Conservation (phyloP, 2,329 filamentous ascomycete species). For the Triangularia verruculosa region DNA sequence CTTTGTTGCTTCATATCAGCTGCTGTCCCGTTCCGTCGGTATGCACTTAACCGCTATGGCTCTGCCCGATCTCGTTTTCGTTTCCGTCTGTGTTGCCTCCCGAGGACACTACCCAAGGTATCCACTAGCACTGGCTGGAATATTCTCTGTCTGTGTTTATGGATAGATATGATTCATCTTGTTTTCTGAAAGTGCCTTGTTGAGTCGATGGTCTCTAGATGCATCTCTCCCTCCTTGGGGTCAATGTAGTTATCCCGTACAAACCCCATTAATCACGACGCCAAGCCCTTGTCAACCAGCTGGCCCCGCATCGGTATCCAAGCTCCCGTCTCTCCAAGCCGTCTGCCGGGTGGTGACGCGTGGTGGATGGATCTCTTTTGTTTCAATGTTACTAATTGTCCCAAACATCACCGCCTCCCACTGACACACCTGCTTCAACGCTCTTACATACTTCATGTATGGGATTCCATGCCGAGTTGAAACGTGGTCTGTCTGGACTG, state of each 20-base stretch:
- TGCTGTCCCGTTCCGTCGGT: not conserved
- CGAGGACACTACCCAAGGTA: no score
- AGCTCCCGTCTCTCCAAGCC: no score
- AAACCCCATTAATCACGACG: not conserved
- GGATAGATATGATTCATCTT: not conserved
- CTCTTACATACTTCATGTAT: not conserved
- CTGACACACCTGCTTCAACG: no score
- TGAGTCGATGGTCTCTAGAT: not conserved
- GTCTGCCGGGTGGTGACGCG: not conserved
- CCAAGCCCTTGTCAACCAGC: slow-evolving; percentile 8
- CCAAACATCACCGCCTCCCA: not conserved
- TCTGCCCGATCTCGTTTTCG: not conserved
- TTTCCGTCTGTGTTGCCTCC: no score
- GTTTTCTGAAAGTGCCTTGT: no score
- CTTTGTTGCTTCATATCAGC: slow-evolving; percentile 14
- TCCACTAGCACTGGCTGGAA: not conserved
- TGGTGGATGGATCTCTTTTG: not conserved
- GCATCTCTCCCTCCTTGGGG: not conserved
- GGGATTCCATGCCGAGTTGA: not conserved
- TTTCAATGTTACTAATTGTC: not conserved
- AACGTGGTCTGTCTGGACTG: not conserved
- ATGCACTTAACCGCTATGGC: not conserved
- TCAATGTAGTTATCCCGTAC: not conserved
- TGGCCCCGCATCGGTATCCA: slow-evolving; percentile 2
- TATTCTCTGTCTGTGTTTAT: not conserved